phyloP scores from a whole-genome alignment of 1,284 basidiomycete genomes.

The Albatrellus sp. region DNA sequence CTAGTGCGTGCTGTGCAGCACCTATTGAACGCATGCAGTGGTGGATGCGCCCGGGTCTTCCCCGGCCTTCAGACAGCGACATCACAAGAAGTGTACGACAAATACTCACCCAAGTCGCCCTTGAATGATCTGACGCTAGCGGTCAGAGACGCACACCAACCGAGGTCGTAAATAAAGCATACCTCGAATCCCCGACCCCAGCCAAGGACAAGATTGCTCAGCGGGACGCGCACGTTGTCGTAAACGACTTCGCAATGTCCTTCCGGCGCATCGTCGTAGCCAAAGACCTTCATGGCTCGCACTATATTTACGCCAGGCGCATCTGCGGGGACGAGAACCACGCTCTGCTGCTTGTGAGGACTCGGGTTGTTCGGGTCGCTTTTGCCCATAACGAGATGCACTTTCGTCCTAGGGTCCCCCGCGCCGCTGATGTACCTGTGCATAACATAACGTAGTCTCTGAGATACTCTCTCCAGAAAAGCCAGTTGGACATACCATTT shows the following conservation, averaged over 20 bases:
- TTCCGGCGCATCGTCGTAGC: conserved; percentile 91
- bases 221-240: conserved; percentile 84
- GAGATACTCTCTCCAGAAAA: conserved; percentile 2
- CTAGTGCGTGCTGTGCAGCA: conserved; percentile 74
- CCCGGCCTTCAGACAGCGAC: not conserved
- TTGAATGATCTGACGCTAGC: conserved; percentile 73
- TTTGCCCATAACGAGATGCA: conserved; percentile 94
- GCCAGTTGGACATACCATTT: conserved; percentile 62
- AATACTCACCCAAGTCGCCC: conserved; percentile 77
- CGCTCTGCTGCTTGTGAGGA: conserved; percentile 78
- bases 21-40: conserved; percentile 98
- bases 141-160: not conserved
- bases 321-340: conserved; percentile 87
- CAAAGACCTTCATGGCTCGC: conserved; percentile 86
- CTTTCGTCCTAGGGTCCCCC: conserved; percentile 79
- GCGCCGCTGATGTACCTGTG: conserved; percentile 93
- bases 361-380: conserved; percentile 68
- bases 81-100: not conserved
- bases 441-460: not conserved
- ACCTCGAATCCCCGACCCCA: conserved; percentile 93
- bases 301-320: conserved; percentile 82
- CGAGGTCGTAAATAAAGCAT: not conserved
- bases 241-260: conserved; percentile 95
- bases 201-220: conserved; percentile 76
- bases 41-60: conserved; percentile 87